Evolutionary conservation across 768 basidiomycete species (phyloP).

Genomic region (Imleria badia): DNA sequence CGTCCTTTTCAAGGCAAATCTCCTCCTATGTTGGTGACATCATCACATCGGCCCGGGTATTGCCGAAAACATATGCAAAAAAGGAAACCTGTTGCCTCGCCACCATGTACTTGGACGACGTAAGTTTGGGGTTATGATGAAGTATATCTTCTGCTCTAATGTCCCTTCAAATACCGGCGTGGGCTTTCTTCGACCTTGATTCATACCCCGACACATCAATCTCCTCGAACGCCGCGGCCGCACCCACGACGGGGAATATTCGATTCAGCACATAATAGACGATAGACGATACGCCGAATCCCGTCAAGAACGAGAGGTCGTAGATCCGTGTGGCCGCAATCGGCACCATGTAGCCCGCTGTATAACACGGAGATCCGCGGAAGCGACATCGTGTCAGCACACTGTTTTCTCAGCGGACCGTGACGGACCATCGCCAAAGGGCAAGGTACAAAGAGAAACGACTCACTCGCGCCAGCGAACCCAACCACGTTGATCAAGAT

Average conservation of each 20-base stretch:
- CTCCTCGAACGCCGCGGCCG: slow-evolving; percentile 49
- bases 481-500: slow-evolving; percentile 83
- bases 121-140: neutral
- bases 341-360: slow-evolving; percentile 61
- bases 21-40: slow-evolving; percentile 23
- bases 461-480: slow-evolving; percentile 71
- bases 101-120: neutral
- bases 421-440: neutral
- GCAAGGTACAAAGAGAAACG: neutral
- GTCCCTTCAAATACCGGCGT: neutral
- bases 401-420: neutral
- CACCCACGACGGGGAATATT: slow-evolving; percentile 59
- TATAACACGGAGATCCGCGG: neutral
- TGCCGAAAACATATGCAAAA: slow-evolving; percentile 20
- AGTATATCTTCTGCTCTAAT: neutral
- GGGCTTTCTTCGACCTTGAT: neutral
- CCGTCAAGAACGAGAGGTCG: slow-evolving; percentile 82
- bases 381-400: neutral
- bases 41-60: slow-evolving; percentile 15
- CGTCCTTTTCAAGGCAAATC: neutral
- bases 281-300: slow-evolving; percentile 66
- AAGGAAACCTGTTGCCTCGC: slow-evolving; percentile 5
- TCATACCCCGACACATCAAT: slow-evolving; percentile 47
- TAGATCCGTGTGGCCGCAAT: slow-evolving; percentile 71
- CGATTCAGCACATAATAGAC: slow-evolving; percentile 61